Conservation (phyloP, 805 yeast genomes). For the Torulaspora gathmanii region DNA sequence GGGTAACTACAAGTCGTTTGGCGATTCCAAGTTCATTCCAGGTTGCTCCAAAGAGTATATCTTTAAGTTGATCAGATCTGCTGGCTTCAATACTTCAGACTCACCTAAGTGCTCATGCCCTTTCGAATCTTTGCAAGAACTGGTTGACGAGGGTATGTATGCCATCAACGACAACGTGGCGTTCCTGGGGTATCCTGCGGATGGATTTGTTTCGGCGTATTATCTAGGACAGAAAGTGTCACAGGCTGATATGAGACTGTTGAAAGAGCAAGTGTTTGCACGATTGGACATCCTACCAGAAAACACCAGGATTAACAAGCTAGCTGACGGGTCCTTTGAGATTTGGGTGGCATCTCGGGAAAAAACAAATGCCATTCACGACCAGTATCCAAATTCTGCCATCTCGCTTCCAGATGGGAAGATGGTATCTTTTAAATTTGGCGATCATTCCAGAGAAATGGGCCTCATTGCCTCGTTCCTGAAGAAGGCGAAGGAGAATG, state of each 20-base stretch:
- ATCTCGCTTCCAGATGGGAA: slow-evolving; percentile 40
- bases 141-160: slow-evolving; percentile 49
- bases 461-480: slow-evolving; percentile 52
- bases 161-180: slow-evolving; percentile 43
- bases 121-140: slow-evolving; percentile 29
- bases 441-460: slow-evolving; percentile 73
- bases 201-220: slow-evolving; percentile 72
- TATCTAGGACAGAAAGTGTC: slow-evolving; percentile 51
- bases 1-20: slow-evolving; percentile 82
- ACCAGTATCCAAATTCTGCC: slow-evolving; percentile 46
- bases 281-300: slow-evolving; percentile 48
- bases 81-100: slow-evolving; percentile 35
- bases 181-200: slow-evolving; percentile 72
- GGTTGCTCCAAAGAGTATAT: slow-evolving; percentile 47
- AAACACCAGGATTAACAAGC: slow-evolving; percentile 70
- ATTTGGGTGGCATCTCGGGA: slow-evolving; percentile 67
- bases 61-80: slow-evolving; percentile 28
- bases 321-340: slow-evolving; percentile 43
- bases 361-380: slow-evolving; percentile 42
- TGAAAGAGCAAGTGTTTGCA: slow-evolving; percentile 44
- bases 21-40: slow-evolving; percentile 84
- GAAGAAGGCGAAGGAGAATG: slow-evolving; percentile 51
- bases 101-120: slow-evolving; percentile 19
- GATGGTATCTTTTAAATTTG: slow-evolving; percentile 55
- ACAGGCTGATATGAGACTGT: slow-evolving; percentile 56